phyloP scores from a whole-genome alignment of 2,329 filamentous ascomycete genomes.

The Pyrenophora graminea region DNA sequence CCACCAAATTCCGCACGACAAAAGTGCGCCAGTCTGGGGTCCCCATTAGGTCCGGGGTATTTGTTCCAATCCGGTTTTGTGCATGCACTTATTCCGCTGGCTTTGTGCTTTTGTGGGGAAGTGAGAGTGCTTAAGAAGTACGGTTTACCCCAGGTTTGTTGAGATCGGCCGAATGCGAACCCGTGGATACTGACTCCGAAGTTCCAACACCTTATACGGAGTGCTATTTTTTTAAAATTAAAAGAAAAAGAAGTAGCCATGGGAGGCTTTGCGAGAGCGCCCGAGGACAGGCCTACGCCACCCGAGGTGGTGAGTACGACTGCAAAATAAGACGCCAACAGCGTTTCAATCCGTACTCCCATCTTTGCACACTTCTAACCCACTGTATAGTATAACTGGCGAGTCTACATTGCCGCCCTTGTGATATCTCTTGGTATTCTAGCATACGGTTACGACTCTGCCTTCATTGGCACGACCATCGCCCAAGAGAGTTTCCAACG shows the following conservation, averaged over 20 bases:
- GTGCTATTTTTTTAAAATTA: no score
- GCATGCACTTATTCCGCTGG: conserved; percentile 4
- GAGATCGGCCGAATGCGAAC: background rate
- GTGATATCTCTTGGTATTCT: conserved; percentile 54
- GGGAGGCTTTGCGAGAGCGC: conserved; percentile 52
- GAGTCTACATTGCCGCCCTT: conserved; percentile 54
- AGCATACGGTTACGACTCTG: conserved; percentile 57
- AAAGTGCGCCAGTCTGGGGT: conserved; percentile 20
- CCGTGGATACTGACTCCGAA: no score
- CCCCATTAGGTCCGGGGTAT: conserved; percentile 20
- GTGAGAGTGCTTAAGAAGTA: conserved; percentile 24
- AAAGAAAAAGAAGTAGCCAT: conserved; percentile 14
- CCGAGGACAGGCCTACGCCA: conserved; percentile 61
- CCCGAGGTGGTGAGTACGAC: conserved; percentile 52
- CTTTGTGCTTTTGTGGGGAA: conserved; percentile 26
- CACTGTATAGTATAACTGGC: conserved; percentile 52
- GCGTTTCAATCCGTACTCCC: no score
- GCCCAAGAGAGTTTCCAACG: conserved; percentile 54
- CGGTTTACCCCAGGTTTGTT: conserved; percentile 26
- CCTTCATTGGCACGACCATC: conserved; percentile 61
- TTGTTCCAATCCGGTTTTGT: conserved; percentile 5
- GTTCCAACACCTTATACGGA: background rate
- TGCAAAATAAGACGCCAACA: background rate
- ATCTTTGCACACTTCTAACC: background rate
- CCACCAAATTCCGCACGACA: conserved; percentile 17